phyloP scores from a whole-genome alignment of 2,329 filamentous ascomycete species.

The Leptographium galeiforme region DNA sequence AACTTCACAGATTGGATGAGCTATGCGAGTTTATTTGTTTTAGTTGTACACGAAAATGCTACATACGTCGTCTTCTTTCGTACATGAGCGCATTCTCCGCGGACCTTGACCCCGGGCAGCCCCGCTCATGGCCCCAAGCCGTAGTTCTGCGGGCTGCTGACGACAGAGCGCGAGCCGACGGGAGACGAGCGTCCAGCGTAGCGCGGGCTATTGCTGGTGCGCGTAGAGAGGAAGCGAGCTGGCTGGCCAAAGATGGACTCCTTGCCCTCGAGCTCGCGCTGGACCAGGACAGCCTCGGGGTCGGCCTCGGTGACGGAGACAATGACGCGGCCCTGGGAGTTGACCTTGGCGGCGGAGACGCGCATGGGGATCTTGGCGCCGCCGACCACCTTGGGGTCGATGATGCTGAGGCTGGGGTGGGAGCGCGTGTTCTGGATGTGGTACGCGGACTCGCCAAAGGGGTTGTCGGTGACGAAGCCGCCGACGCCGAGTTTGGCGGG shows the following conservation, averaged over 20 bases:
- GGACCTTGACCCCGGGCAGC: background rate
- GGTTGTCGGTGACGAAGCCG: slow-evolving; percentile 35
- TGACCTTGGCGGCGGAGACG: slow-evolving; percentile 28
- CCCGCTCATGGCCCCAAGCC: slow-evolving; percentile 16
- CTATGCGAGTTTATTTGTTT: background rate
- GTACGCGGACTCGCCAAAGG: slow-evolving; percentile 28
- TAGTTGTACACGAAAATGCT: slow-evolving; percentile 1
- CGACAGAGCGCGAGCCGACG: slow-evolving; percentile 13
- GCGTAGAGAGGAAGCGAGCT: slow-evolving; percentile 9
- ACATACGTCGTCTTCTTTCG: background rate
- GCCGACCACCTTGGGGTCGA: slow-evolving; percentile 34
- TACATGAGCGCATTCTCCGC: background rate
- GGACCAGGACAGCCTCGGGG: slow-evolving; percentile 26
- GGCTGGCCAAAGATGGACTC: slow-evolving; percentile 19
- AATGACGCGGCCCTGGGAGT: slow-evolving; percentile 35
- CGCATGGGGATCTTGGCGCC: slow-evolving; percentile 42
- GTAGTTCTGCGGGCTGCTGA: slow-evolving; percentile 25
- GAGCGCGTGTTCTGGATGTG: slow-evolving; percentile 15
- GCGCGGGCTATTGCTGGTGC: slow-evolving; percentile 11
- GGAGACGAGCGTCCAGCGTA: background rate
- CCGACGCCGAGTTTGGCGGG: slow-evolving; percentile 37
- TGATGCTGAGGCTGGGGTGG: slow-evolving; percentile 21
- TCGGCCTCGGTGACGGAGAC: slow-evolving; percentile 28
- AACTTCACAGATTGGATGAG: background rate
- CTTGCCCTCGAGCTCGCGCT: slow-evolving; percentile 29